These are phyloP conservation scores for Cymodocea nodosa DNA, from an alignment of 116 monocot species.

Conservation along the genomic window DNA sequence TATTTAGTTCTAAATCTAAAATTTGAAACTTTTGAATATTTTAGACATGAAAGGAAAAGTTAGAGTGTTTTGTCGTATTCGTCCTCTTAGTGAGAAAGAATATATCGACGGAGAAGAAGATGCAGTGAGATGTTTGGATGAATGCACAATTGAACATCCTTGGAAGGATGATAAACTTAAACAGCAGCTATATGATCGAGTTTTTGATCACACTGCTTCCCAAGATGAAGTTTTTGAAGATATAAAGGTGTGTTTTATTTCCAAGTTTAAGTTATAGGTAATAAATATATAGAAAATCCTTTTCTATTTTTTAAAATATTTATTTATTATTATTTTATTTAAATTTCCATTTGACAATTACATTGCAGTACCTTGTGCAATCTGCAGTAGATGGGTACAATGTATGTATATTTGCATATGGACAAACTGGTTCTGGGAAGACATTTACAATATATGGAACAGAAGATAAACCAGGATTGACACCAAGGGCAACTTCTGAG, in stretches of 20 bases:
- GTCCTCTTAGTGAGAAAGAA: slow-evolving; percentile 82
- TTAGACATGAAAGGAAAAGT: slow-evolving; percentile 99
- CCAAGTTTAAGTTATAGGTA: not conserved
- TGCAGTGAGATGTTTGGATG: slow-evolving; percentile 47
- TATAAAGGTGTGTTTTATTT: slow-evolving; percentile 53
- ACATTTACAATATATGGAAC: slow-evolving; percentile 97
- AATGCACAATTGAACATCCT: slow-evolving; percentile 86
- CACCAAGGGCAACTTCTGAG: slow-evolving; percentile 71
- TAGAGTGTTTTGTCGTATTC: slow-evolving; percentile 83
- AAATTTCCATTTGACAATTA: not conserved
- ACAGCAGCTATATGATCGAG: slow-evolving; percentile 88
- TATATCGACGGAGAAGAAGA: slow-evolving; percentile 38
- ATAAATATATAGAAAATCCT: not conserved
- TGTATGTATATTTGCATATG: slow-evolving; percentile 99
- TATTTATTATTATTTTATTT: not conserved
- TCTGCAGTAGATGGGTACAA: slow-evolving; percentile 97
- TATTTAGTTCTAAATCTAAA: not conserved
- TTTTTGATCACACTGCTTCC: slow-evolving; percentile 61
- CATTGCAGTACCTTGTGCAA: slow-evolving; percentile 85
- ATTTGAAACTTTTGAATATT: not conserved
- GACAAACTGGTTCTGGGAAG: slow-evolving; percentile 98
- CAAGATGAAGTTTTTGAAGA: slow-evolving; percentile 97
- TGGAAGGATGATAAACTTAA: slow-evolving; percentile 94
- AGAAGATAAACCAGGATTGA: slow-evolving; percentile 73
- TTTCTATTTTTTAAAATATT: not conserved